phyloP scores from a whole-genome alignment of 2,329 filamentous ascomycete genomes.

The Cadophora gregata region DNA sequence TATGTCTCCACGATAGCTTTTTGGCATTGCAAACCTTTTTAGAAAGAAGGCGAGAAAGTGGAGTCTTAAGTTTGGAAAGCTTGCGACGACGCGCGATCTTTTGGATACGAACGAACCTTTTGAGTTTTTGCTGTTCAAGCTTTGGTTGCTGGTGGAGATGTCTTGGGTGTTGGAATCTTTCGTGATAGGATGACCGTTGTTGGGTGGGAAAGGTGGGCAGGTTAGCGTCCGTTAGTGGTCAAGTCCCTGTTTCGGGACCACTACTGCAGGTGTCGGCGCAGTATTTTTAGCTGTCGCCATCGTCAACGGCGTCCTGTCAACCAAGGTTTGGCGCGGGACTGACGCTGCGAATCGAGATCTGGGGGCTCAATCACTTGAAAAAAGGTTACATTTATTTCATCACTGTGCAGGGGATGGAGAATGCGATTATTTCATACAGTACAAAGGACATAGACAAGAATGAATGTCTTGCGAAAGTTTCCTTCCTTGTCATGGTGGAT shows the following conservation, averaged over 20 bases:
- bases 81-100: neutral
- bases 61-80: neutral
- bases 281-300: neutral
- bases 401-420: neutral
- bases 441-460: neutral
- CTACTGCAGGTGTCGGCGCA: neutral
- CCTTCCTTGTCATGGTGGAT: too few relatives aligned
- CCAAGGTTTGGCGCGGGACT: neutral
- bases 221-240: neutral
- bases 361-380: neutral
- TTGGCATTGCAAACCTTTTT: neutral
- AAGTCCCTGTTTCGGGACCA: neutral
- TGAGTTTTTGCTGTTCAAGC: neutral
- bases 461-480: neutral
- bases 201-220: neutral
- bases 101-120: constrained; percentile 1
- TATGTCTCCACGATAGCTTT: neutral
- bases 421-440: neutral
- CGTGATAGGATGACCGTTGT: neutral
- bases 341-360: neutral
- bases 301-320: constrained; percentile 2
- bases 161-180: neutral
- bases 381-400: neutral
- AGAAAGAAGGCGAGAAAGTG: neutral
- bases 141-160: constrained; percentile 2